phyloP scores from a whole-genome alignment of 164 flowering plant species.

The Amborella trichopoda region DNA sequence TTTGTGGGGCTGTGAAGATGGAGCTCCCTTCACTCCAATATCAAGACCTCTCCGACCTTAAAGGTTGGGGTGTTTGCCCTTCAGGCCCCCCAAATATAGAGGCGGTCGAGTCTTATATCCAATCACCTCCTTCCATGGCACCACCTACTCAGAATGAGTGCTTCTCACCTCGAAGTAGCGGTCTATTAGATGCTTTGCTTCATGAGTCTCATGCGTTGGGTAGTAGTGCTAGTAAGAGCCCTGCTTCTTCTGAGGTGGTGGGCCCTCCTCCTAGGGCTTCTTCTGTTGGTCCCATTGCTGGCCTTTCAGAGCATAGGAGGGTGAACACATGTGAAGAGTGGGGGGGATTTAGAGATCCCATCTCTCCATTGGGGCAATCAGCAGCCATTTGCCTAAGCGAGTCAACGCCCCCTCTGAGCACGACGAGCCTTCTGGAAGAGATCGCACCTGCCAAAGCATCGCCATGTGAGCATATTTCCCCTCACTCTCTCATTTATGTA shows the following conservation, averaged over 20 bases:
- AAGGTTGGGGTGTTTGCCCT: constrained; percentile 36
- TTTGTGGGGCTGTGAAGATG: constrained; percentile 56
- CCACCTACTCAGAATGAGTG: constrained; percentile 29
- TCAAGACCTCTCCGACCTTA: constrained; percentile 46
- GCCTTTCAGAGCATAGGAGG: constrained; percentile 12
- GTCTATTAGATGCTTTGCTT: constrained; percentile 55
- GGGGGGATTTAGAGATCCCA: constrained; percentile 31
- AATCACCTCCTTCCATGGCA: constrained; percentile 16
- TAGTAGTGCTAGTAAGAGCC: constrained; percentile 34
- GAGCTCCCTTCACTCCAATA: constrained; percentile 99
- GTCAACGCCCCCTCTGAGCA: constrained; percentile 32
- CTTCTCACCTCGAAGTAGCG: constrained; percentile 46
- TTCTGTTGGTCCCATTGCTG: too few relatives aligned
- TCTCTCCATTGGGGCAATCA: constrained; percentile 56
- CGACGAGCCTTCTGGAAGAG: constrained; percentile 44
- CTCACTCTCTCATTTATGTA: background rate
- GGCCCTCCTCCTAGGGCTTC: constrained; percentile 24
- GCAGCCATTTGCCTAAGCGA: constrained; percentile 44
- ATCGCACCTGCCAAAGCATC: constrained; percentile 19
- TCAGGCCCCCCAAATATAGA: constrained; percentile 14
- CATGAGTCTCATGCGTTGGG: constrained; percentile 32
- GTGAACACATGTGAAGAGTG: constrained; percentile 20
- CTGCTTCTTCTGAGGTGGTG: constrained; percentile 20
- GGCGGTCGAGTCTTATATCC: constrained; percentile 17
- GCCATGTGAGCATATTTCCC: constrained; percentile 26